Base-by-base conservation (phyloP, 768 basidiomycete species). In the Rhodotorula diobovata region DNA sequence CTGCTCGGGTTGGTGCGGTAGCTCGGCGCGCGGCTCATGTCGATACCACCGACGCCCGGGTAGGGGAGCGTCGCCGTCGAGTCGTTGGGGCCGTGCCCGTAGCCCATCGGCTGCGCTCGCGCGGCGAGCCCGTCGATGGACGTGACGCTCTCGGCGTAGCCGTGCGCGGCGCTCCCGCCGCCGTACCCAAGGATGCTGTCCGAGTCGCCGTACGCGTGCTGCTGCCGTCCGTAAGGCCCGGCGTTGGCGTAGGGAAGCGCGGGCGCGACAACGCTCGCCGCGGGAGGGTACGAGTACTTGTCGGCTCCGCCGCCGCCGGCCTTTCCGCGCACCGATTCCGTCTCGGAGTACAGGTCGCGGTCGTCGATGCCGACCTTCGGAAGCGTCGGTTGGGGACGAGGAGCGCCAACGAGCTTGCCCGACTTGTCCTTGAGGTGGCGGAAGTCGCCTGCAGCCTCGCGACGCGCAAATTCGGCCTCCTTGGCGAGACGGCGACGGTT, bases 311-410 rank as follows among this genome's bases (percentile, higher is more conserved):
- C 48, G 30, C 53, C 57, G 15, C 51, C 62, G 15, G 11, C 34
- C 6, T 46, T 37, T 30, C 61, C 51, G 16, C 55, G 61, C 2
- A 71, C 35, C 41, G 69, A 70, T n/a, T 56, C 69, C 2, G 67
- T n/a, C 15, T 71, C 69, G 35, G 59, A 54, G 43, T 68, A 68
- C 32, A 68, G 56, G 45, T 74, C 77, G 74, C 89, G 88, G 43
- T 82, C 81, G 73, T 93, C 90, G 66, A 94, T 89, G 57, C 96
- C 84, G n/a, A 99, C 84, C 73, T 90, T 90, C 23, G 96, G 96
- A 45, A 98, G 85, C 16, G 96, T 99, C 2, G 96, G 96, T 81
- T 96, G 93, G 30, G 93, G 91, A 12, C 92, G 84, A 18, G 88
- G 89, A 76, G 88, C 85, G n/a, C 84, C 86, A 66, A 90, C 84